Conservation (phyloP, 352 stramenopile genomes). For the Elongisporangium undulatum region DNA sequence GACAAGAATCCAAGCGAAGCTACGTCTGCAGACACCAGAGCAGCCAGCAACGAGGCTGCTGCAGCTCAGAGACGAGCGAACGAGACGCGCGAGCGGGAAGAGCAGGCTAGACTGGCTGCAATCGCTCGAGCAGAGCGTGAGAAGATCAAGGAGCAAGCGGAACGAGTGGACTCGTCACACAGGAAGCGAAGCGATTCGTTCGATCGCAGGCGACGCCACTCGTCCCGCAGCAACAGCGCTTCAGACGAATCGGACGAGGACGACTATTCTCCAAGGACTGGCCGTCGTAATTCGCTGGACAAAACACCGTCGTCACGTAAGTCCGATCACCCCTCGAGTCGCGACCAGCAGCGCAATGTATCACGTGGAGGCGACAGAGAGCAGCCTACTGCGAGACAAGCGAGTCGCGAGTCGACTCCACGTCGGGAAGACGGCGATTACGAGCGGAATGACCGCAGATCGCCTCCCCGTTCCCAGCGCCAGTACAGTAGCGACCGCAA, state of each 20-base stretch:
- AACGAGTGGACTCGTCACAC: background rate
- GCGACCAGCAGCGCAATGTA: background rate
- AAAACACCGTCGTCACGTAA: background rate
- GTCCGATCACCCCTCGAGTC: background rate
- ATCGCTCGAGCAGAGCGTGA: background rate
- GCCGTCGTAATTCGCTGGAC: background rate
- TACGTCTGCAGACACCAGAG: background rate
- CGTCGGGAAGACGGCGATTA: slow-evolving; percentile 1
- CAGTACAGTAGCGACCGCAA: slow-evolving; percentile 8
- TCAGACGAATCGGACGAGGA: background rate
- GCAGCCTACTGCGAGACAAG: too few species aligned
- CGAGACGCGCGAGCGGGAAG: background rate
- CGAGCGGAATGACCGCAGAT: slow-evolving; percentile 8
- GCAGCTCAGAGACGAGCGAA: background rate
- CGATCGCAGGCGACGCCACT: slow-evolving; percentile 9
- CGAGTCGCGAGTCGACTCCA: background rate
- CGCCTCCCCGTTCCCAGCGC: slow-evolving; percentile 17
- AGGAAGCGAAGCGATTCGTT: slow-evolving; percentile 6
- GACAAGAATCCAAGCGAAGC: background rate
- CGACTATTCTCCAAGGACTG: background rate
- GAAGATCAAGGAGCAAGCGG: background rate
- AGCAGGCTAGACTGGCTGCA: background rate
- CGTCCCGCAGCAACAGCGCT: slow-evolving; percentile 6
- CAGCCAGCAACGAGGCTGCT: background rate
- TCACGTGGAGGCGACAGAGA: background rate